phyloP scores from a whole-genome alignment of 2,329 filamentous ascomycete genomes.

The Uncinocarpus reesii region DNA sequence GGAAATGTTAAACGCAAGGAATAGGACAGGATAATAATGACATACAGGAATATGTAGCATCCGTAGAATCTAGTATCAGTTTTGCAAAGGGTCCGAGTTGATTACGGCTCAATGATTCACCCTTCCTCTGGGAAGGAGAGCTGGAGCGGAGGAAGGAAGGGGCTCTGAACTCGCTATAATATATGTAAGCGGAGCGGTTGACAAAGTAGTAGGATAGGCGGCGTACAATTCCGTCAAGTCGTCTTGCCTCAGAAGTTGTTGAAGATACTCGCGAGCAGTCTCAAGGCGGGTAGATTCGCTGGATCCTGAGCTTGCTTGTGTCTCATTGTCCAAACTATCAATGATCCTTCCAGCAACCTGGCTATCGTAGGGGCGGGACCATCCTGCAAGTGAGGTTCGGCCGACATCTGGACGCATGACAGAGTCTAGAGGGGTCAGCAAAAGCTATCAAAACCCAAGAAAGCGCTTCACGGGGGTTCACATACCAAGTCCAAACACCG shows the following conservation, averaged over 20 bases:
- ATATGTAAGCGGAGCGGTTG: not conserved
- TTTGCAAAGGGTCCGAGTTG: constrained; percentile 45
- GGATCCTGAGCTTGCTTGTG: constrained; percentile 45
- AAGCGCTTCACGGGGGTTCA: constrained; percentile 1
- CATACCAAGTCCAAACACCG: constrained; percentile 38
- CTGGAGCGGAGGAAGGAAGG: constrained; percentile 23
- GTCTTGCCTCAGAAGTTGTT: constrained; percentile 49
- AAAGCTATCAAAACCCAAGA: not conserved
- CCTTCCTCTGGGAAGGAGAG: constrained; percentile 17
- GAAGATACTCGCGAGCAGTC: constrained; percentile 62
- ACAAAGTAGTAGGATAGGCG: not conserved
- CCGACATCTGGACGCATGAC: constrained; percentile 36
- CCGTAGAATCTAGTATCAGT: constrained; percentile 43
- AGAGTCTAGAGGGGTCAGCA: constrained; percentile 26
- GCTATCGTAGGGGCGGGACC: constrained; percentile 40
- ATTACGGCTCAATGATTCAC: constrained; percentile 21
- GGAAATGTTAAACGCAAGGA: not conserved
- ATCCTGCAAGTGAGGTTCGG: constrained; percentile 29
- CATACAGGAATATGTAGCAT: constrained; percentile 38
- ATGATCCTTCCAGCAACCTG: constrained; percentile 44
- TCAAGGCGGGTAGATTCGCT: constrained; percentile 54
- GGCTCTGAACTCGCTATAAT: constrained; percentile 35
- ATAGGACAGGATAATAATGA: not conserved
- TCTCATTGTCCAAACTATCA: constrained; percentile 62
- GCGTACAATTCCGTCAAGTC: constrained; percentile 11